Evolutionary conservation across 306 rosid species (phyloP), one percentile per base, ranked within the genome.

Genomic region (Vigna radiata): DNA sequence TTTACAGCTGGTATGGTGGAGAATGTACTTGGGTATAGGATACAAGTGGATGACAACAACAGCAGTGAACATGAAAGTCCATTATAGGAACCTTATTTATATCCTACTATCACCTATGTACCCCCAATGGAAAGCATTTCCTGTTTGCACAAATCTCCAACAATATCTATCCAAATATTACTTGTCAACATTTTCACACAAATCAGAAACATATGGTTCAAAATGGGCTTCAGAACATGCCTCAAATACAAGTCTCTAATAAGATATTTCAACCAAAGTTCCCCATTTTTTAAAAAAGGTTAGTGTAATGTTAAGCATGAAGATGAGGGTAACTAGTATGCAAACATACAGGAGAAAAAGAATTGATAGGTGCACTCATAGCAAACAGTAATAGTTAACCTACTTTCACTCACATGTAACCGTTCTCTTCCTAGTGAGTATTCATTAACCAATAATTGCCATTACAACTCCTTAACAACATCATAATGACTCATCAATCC

Each of bases 31-130:
- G 78, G 46, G 29, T 23, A 5, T 53, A 52, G 43, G 47, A 62
- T 70, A 75, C 69, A 79, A 79, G 84, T 80, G 82, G 82, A 76
- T 76, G 82, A 56, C 72, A 70, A 75, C 81, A 84, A 75, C 72
- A 75, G 36, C 68, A 75, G 50, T 49, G 29, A 59, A 49, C 70
- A 44, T 72, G 73, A 76, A 79, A 70, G 47, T 76, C 72, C 77
- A 72, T 72, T 59, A 77, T 62, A 77, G 71, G 71, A 81, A 78
- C 75, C 83, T 44, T 41, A 44, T 78, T 54, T 12, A 56, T 77
- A 75, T 36, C 70, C 66, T 68, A 52, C 77, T 50, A 68, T 81
- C 77, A 76, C 31, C 66, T 14, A 78, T 68, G 75, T 72, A 68
- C 80, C 70, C 56, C 15, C 31, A 49, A 76, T 64, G 56, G 72